A percentile compares a stretch with the other conserved stretches of the same genome.
These are phyloP conservation scores for Apiotrichum gracile DNA, from an alignment of 1,284 basidiomycete species.

Conservation along the genomic window DNA sequence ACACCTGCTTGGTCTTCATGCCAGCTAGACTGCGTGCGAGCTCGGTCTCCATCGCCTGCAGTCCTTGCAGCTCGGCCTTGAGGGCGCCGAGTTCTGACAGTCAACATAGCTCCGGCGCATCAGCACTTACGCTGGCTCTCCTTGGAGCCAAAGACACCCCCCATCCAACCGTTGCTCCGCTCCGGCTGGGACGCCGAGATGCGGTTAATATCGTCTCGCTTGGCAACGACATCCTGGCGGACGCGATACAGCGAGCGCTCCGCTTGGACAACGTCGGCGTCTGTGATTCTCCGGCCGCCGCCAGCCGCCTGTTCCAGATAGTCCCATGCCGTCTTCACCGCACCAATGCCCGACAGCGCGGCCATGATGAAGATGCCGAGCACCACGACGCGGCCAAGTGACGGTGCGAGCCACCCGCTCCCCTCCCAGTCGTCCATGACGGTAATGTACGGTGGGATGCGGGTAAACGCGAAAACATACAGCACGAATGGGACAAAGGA, in stretches of 20 bases:
- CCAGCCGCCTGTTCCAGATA: conserved; percentile 36
- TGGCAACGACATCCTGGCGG: conserved; percentile 38
- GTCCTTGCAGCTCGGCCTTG: conserved; percentile 36
- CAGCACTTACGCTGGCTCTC: conserved; percentile 21
- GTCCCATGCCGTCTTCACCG: conserved; percentile 42
- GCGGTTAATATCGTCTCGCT: conserved; percentile 35
- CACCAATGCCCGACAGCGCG: conserved; percentile 43
- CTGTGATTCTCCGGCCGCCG: conserved; percentile 19
- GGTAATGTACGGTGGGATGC: conserved; percentile 45
- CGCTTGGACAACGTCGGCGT: conserved; percentile 36
- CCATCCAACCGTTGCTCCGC: conserved; percentile 27
- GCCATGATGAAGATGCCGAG: conserved; percentile 45
- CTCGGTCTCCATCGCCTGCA: conserved; percentile 42
- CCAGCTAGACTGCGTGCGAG: conserved; percentile 32
- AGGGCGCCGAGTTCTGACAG: conserved; percentile 18
- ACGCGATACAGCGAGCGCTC: conserved; percentile 45
- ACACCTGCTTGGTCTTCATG: conserved; percentile 38
- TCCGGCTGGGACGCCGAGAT: conserved; percentile 6
- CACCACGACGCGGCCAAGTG: conserved; percentile 43
- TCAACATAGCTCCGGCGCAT: neutral
- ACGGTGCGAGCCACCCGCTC: conserved; percentile 42
- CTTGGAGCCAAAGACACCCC: conserved; percentile 36
- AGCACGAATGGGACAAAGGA: conserved; percentile 43
- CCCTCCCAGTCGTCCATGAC: conserved; percentile 25
- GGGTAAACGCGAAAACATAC: conserved; percentile 45